These are phyloP conservation scores for Hypoxylon sp. DNA, from an alignment of 2,329 filamentous ascomycete species.

Conservation along the genomic window DNA sequence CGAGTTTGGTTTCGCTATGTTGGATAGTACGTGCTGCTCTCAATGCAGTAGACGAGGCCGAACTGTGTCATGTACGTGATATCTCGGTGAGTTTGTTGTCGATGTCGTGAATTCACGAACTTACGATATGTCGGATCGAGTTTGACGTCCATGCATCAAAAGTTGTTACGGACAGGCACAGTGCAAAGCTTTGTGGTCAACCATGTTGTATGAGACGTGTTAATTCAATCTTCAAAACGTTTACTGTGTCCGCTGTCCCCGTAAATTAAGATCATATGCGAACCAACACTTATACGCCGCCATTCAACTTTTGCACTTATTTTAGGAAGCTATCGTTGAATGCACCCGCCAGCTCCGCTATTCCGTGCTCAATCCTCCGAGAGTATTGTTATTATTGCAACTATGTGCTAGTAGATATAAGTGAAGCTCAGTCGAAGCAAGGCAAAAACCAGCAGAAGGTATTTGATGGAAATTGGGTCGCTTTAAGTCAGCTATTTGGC, in stretches of 20 bases:
- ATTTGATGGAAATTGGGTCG: background rate
- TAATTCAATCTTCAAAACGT: background rate
- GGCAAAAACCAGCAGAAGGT: background rate
- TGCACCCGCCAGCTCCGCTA: background rate
- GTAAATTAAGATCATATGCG: background rate
- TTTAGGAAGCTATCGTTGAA: background rate
- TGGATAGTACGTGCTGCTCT: background rate
- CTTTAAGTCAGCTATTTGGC: background rate
- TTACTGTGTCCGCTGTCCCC: background rate
- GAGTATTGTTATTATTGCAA: background rate
- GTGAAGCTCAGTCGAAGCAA: background rate
- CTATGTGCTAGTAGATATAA: background rate
- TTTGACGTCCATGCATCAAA: background rate
- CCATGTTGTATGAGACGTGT: background rate
- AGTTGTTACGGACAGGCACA: background rate
- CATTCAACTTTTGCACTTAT: background rate
- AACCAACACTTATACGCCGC: background rate
- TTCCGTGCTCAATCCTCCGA: background rate
- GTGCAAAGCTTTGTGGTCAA: background rate
- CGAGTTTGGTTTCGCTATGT: background rate
- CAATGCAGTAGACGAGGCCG: background rate
- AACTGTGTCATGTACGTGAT: background rate
- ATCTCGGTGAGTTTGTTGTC: background rate
- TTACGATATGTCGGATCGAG: background rate
- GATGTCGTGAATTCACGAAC: background rate